A percentile compares a stretch with the other conserved stretches of the same genome.
Evolutionary conservation across 495 filamentous ascomycete species (phyloP).

Genomic region (Cairneyella variabilis): DNA sequence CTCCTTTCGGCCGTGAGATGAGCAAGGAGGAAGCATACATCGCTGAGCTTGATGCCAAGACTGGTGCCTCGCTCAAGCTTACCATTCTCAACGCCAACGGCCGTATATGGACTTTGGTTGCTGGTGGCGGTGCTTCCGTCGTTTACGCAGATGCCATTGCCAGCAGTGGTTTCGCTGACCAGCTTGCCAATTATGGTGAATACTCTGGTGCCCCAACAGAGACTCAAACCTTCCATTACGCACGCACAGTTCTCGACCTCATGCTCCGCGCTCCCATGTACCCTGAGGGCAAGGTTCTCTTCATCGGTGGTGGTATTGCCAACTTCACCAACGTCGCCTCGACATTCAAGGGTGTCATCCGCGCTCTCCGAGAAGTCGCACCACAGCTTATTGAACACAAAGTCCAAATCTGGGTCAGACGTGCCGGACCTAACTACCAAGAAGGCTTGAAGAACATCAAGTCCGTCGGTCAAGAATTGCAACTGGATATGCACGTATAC

Average conservation of each 20-base stretch:
- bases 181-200: slow-evolving; percentile 99
- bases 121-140: slow-evolving; percentile 98
- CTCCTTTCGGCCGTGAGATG: slow-evolving; percentile 96
- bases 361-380: slow-evolving; percentile 88
- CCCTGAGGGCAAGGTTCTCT: slow-evolving; percentile 93
- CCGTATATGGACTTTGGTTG: slow-evolving; percentile 96
- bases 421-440: slow-evolving; percentile 99
- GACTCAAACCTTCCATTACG: slow-evolving; percentile 98
- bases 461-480: slow-evolving; percentile 86
- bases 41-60: slow-evolving; percentile 97
- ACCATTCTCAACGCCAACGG: slow-evolving; percentile 90
- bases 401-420: slow-evolving; percentile 98
- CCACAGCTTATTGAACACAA: slow-evolving; percentile 90
- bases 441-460: slow-evolving; percentile 99
- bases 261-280: slow-evolving; percentile 89
- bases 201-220: slow-evolving; percentile 98
- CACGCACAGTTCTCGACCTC: slow-evolving; percentile 90
- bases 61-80: slow-evolving; percentile 96
- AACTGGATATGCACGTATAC: slow-evolving; percentile 92
- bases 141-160: slow-evolving; percentile 99
- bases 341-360: slow-evolving; percentile 99
- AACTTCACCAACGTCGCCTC: slow-evolving; percentile 98
- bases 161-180: slow-evolving; percentile 88
- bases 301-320: slow-evolving; percentile 99
- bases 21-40: slow-evolving; percentile 99